Conservation (phyloP, 2,329 filamentous ascomycete species). For the Chaetomium olivaceum region DNA sequence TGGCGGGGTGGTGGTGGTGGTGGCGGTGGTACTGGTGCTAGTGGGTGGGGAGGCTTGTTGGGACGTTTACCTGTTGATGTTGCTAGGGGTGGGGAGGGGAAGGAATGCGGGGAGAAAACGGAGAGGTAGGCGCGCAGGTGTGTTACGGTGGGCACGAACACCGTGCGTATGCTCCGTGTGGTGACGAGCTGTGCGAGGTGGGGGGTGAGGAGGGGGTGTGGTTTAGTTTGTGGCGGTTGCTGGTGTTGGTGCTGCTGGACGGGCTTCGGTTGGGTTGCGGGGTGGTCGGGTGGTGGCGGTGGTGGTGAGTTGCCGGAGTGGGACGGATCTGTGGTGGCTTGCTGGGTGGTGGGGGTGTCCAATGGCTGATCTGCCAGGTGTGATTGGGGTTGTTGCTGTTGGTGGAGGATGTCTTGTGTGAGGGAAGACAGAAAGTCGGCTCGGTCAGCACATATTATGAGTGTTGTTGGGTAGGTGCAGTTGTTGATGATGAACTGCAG, state of each 20-base stretch:
- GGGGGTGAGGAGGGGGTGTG: constrained; percentile 54
- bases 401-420: constrained; percentile 47
- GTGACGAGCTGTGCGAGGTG: constrained; percentile 69
- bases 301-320: constrained; percentile 4
- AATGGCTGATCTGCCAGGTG: constrained; percentile 7
- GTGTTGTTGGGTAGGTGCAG: constrained; percentile 58
- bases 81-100: constrained; percentile 22
- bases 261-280: constrained; percentile 1
- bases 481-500: constrained; percentile 63
- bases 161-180: constrained; percentile 67
- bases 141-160: constrained; percentile 74
- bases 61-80: constrained; percentile 28
- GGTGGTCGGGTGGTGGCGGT: not conserved
- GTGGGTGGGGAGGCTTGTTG: constrained; percentile 37
- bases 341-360: constrained; percentile 8
- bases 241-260: constrained; percentile 9
- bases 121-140: constrained; percentile 76
- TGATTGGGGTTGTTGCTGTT: constrained; percentile 9
- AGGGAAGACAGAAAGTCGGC: constrained; percentile 65
- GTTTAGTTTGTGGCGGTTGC: constrained; percentile 14
- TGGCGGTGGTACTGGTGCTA: constrained; percentile 7
- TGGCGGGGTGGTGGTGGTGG: not conserved
- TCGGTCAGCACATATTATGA: constrained; percentile 70
- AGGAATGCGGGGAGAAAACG: constrained; percentile 44
- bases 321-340: constrained; percentile 11